A percentile compares a stretch with the other conserved stretches of the same genome.
Evolutionary conservation across 345 rosid genomes (phyloP).

Genomic region (Lepidium didymum): DNA sequence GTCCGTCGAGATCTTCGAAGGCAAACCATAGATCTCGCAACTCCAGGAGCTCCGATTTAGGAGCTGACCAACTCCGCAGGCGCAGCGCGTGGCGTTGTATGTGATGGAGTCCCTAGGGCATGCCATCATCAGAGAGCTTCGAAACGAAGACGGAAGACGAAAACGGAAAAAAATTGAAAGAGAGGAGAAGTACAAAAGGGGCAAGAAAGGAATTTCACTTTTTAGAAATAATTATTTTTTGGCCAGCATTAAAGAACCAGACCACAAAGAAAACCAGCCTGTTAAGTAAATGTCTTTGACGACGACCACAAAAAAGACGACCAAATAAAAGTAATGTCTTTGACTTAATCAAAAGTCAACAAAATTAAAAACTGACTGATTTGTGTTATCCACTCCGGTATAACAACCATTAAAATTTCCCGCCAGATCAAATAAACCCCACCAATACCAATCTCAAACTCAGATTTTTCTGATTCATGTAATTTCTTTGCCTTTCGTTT

Average conservation of each 20-base stretch:
- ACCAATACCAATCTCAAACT: no score
- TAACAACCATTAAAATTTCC: no score
- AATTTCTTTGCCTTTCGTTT: no score
- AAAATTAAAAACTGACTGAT: no score
- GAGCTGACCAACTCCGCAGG: conserved; percentile 66
- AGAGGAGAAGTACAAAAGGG: conserved; percentile 10
- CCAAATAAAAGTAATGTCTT: no score
- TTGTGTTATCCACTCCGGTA: no score
- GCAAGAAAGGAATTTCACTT: conserved; percentile 17
- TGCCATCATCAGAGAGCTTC: conserved; percentile 37
- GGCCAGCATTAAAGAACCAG: conserved; percentile 3
- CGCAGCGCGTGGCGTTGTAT: conserved; percentile 69
- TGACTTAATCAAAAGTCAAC: no score
- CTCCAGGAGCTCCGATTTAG: conserved; percentile 36
- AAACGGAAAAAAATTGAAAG: neutral
- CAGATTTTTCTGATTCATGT: no score
- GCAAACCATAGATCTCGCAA: conserved; percentile 43
- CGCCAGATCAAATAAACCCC: no score
- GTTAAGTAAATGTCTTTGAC: neutral
- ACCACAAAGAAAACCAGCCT: conserved; percentile 19
- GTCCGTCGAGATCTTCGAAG: conserved; percentile 37
- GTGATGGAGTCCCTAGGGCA: conserved; percentile 56
- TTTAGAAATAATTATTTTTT: neutral
- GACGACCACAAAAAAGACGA: no score
- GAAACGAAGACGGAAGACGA: neutral